Conservation (phyloP, 176 grass and related monocot genomes). For the Musa itinerans region DNA sequence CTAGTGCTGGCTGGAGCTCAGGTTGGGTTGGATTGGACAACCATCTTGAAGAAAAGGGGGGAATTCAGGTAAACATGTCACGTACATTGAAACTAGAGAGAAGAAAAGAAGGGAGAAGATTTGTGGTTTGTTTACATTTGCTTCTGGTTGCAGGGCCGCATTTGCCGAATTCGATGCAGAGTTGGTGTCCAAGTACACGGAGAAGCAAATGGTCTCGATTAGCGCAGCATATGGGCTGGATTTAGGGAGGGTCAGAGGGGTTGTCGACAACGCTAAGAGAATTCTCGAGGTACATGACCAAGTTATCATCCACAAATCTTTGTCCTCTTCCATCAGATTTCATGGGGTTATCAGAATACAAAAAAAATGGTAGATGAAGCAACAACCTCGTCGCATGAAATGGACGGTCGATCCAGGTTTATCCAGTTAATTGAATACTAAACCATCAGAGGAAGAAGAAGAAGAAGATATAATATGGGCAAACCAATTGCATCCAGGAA, state of each 20-base stretch:
- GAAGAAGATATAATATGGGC: too few species aligned
- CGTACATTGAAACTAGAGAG: neutral
- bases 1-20: conserved; percentile 73
- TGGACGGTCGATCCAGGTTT: neutral
- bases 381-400: neutral
- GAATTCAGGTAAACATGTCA: conserved; percentile 49
- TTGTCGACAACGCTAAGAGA: conserved; percentile 69
- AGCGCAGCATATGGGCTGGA: conserved; percentile 61
- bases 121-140: conserved; percentile 11
- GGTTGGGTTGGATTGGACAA: conserved; percentile 84
- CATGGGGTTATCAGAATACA: neutral
- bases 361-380: neutral
- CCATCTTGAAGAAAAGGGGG: conserved; percentile 75
- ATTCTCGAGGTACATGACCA: conserved; percentile 57
- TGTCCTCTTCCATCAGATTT: neutral
- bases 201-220: conserved; percentile 62
- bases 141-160: conserved; percentile 41
- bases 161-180: conserved; percentile 84
- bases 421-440: neutral
- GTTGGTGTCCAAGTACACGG: conserved; percentile 59
- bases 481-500: too few species aligned
- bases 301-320: neutral
- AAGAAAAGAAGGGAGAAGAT: neutral
- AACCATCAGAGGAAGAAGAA: too few species aligned
- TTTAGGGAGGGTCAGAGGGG: conserved; percentile 58